These are phyloP conservation scores for Lasiosphaeria miniovina DNA, from an alignment of 495 filamentous ascomycete genomes.

Conservation along the genomic window DNA sequence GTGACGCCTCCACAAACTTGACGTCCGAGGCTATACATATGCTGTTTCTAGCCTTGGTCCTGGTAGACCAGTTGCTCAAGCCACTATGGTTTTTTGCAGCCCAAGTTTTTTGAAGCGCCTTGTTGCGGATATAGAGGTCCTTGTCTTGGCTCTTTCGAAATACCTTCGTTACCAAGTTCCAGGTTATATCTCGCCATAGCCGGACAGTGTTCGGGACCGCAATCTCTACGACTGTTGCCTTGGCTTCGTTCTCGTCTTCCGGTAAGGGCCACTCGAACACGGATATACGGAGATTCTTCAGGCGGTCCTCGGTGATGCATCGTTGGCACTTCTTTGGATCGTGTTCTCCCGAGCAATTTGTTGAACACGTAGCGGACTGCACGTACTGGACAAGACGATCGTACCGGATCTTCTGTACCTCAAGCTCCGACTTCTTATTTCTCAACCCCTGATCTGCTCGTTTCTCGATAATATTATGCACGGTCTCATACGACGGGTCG, in stretches of 20 bases:
- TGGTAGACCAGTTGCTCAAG: not conserved
- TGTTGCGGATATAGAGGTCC: not conserved
- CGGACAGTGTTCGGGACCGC: constrained; percentile 41
- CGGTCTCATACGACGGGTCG: constrained; percentile 41
- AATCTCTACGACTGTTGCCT: constrained; percentile 59
- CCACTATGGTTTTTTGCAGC: not conserved
- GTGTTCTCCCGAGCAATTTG: not conserved
- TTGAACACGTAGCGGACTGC: not conserved
- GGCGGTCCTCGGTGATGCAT: constrained; percentile 23
- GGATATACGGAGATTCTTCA: constrained; percentile 38
- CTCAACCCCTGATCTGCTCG: constrained; percentile 30
- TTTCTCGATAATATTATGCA: constrained; percentile 48
- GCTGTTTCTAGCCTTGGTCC: too few species aligned
- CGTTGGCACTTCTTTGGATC: constrained; percentile 33
- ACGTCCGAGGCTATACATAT: constrained; percentile 11
- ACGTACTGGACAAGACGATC: not conserved
- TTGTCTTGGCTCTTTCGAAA: constrained; percentile 20
- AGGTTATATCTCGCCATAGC: constrained; percentile 54
- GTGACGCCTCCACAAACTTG: constrained; percentile 15
- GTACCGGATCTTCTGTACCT: not conserved
- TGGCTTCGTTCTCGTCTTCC: constrained; percentile 22
- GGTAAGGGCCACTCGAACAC: constrained; percentile 65
- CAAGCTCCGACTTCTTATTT: constrained; percentile 43
- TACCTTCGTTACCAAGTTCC: constrained; percentile 40
- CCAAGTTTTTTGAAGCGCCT: not conserved